These are phyloP conservation scores for Xylariaceae sp. DNA, from an alignment of 2,329 filamentous ascomycete genomes.

Conservation along the genomic window DNA sequence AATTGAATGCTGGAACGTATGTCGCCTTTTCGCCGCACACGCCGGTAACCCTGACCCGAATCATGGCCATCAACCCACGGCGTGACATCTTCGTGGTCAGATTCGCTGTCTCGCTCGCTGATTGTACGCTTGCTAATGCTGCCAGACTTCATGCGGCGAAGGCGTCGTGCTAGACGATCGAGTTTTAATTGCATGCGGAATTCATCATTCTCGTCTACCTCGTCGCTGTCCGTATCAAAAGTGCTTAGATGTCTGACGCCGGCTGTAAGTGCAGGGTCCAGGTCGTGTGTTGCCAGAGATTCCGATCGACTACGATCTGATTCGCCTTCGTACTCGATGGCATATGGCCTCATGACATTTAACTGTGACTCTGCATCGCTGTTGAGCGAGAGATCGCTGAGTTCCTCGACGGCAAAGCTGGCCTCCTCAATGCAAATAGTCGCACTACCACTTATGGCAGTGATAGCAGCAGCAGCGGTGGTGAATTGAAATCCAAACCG, in stretches of 20 bases:
- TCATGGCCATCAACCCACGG: slow-evolving; percentile 28
- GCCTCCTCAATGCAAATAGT: slow-evolving; percentile 22
- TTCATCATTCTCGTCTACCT: slow-evolving; percentile 27
- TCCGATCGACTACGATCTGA: slow-evolving; percentile 29
- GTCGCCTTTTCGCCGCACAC: slow-evolving; percentile 30
- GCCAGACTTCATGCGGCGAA: slow-evolving; percentile 32
- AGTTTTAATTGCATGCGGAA: slow-evolving; percentile 23
- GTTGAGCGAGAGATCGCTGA: slow-evolving; percentile 28
- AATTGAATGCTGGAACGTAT: slow-evolving; percentile 32
- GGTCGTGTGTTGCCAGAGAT: slow-evolving; percentile 26
- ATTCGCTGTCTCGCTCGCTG: slow-evolving; percentile 34
- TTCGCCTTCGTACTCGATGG: slow-evolving; percentile 26
- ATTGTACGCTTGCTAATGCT: slow-evolving; percentile 35
- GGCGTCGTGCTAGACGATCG: slow-evolving; percentile 24
- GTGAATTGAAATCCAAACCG: slow-evolving; percentile 23
- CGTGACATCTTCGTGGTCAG: slow-evolving; percentile 31
- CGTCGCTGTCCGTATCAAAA: slow-evolving; percentile 27
- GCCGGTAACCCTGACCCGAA: slow-evolving; percentile 22
- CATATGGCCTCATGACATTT: slow-evolving; percentile 27
- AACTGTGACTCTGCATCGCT: slow-evolving; percentile 25
- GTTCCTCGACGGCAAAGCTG: slow-evolving; percentile 31
- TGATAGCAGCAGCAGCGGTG: slow-evolving; percentile 16
- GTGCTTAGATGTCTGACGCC: slow-evolving; percentile 28
- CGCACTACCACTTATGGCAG: slow-evolving; percentile 13
- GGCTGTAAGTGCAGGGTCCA: slow-evolving; percentile 28